Base-by-base conservation (phyloP, 805 yeast species). In the Barnettozyma botsteinii region DNA sequence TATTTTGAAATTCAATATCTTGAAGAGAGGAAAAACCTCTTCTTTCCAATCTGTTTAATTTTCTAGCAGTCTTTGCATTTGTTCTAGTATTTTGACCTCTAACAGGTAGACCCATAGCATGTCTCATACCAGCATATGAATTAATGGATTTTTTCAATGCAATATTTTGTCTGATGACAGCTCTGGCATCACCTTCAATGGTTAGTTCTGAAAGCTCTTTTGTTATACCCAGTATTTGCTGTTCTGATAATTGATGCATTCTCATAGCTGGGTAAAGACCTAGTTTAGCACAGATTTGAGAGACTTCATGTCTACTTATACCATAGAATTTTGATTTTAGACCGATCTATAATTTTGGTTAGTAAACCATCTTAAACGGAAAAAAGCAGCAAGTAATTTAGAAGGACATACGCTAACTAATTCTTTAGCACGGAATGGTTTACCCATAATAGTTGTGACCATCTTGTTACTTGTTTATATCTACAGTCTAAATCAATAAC, bases 221-320 rank as follows among this genome's bases (percentile, higher is more conserved):
- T 28, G 96, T 83, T 33, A 93, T 70, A 26, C 84, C 77, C 76
- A 91, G 73, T 33, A 88, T 72, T 53, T 88, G 95, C 21, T 87
- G 85, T 63, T 93, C 98, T 22, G 83, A 69, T 28, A 93, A 73
- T 63, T 93, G 95, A 60, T 85, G 93, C 85, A 89, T 82, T 65
- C 95, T 78, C 95, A 91, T 89, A 59, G 75, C 70, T 33, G 98
- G 98, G 57, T 89, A 91, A 44, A 93, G 75, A 10, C 96, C 96
- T 18, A 91, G 76, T 57, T 79, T 86, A 29, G 97, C 80, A 60
- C 96, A 88, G 38, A 93, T 69, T 53, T 70, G 69, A 47, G 75
- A 75, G 3, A 97, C 91, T 9, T 84, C 77, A 39, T 66, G 61
- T 33, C 66, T 62, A n/a, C 98, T 96, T 30, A 93, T 69, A 23